Base-by-base conservation (phyloP, 257 asterid genomes). In the Paulownia fortunei region DNA sequence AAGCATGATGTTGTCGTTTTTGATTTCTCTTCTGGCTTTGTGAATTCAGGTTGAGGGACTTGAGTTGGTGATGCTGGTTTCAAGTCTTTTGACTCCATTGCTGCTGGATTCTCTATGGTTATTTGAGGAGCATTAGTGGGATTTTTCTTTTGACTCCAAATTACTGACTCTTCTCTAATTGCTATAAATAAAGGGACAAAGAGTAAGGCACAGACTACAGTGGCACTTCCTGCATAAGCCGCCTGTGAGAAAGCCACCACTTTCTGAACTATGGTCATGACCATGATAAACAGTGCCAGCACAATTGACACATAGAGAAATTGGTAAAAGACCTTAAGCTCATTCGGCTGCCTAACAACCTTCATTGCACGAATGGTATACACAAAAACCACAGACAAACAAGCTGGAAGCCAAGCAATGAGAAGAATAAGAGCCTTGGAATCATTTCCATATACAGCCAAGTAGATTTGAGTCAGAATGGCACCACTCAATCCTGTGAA, bases 381-480 rank as follows among this genome's bases (percentile, higher is more conserved):
- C 42, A 93, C 97, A 26, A 93, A 93, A 23, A 93, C 84, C 65
- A 93, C 87, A n/a, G 98, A 93, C 52, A 93, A 58, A 0, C 93
- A 96, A 21, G 97, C 94, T 0, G 98, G 98, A 9, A 93, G 94
- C 98, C 98, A 93, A 2, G 97, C 98, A 26, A 93, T 91, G 21
- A 93, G 90, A 13, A 93, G 89, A 64, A 93, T 87, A 32, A 93
- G 80, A 3, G 96, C 82, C 55, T 85, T 87, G 3, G 97, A 86
- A 82, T 93, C 97, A 68, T 88, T 93, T 8, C 97, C 94, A 59
- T 93, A 91, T 6, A 93, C 86, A 73, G 97, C 97, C 39, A 88
- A 81, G 63, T 93, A 93, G 66, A 93, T 61, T 62, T 93, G 98
- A 1, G 97, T 89, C 79, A 93, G 73, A 21, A 93, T 91, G 1